phyloP scores from a whole-genome alignment of 768 basidiomycete species.

The Sporobolomyces phaffii region DNA sequence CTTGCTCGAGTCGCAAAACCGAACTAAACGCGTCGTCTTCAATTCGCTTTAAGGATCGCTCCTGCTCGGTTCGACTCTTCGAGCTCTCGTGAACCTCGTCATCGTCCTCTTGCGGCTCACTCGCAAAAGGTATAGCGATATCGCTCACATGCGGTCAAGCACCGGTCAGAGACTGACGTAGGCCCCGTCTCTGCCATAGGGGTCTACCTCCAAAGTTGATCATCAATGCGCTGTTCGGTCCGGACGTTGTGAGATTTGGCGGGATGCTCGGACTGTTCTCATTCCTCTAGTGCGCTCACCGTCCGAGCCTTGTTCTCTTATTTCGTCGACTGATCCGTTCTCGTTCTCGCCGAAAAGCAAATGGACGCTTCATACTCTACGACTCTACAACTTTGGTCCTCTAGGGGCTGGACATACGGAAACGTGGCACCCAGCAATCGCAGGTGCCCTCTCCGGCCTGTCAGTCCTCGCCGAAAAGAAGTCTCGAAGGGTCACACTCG shows the following conservation, averaged over 20 bases:
- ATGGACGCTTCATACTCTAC: slow-evolving; percentile 54
- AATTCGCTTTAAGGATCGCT: slow-evolving; percentile 61
- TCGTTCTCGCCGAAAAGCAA: too few relatives aligned
- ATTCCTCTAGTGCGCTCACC: slow-evolving; percentile 51
- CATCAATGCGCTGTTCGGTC: slow-evolving; percentile 73
- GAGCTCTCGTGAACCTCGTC: slow-evolving; percentile 75
- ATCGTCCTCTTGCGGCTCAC: slow-evolving; percentile 69
- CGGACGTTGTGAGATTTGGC: slow-evolving; percentile 75
- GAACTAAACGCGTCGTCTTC: not conserved
- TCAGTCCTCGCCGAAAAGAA: slow-evolving; percentile 73
- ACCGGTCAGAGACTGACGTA: not conserved
- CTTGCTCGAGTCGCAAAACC: not conserved
- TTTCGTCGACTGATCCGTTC: too few relatives aligned
- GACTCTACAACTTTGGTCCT: slow-evolving; percentile 40
- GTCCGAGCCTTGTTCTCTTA: too few relatives aligned
- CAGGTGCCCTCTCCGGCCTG: slow-evolving; percentile 68
- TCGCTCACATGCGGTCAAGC: not conserved
- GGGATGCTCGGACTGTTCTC: slow-evolving; percentile 67
- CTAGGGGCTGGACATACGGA: slow-evolving; percentile 50
- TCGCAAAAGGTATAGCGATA: slow-evolving; percentile 55
- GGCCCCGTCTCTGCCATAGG: slow-evolving; percentile 48
- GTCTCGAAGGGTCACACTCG: slow-evolving; percentile 60
- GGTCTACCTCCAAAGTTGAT: slow-evolving; percentile 62
- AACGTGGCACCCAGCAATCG: slow-evolving; percentile 72
- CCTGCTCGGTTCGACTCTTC: slow-evolving; percentile 68